Conservation (phyloP, 768 basidiomycete genomes). For the Hericium alpestre region DNA sequence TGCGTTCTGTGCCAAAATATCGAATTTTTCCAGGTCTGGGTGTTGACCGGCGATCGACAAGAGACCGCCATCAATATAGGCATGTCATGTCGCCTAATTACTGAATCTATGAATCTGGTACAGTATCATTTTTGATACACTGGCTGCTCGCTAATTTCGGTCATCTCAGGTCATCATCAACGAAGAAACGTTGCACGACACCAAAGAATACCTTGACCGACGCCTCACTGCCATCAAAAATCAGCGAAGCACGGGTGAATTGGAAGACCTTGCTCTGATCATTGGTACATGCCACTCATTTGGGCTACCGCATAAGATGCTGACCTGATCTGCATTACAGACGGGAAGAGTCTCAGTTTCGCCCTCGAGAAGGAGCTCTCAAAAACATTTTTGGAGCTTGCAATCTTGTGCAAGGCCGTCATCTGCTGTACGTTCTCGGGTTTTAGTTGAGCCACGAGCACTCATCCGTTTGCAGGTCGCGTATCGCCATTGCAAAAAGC, state of each 20-base stretch:
- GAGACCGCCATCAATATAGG: conserved; percentile 99
- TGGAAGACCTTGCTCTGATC: conserved; percentile 88
- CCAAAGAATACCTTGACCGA: conserved; percentile 79
- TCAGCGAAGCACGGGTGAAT: conserved; percentile 81
- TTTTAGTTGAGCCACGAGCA: not conserved
- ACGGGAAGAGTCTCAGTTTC: conserved; percentile 89
- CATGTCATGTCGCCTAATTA: conserved; percentile 91
- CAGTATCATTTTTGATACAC: conserved; percentile 11
- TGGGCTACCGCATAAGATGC: not conserved
- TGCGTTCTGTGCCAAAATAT: not conserved
- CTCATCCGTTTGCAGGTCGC: conserved; percentile 47
- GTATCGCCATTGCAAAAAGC: conserved; percentile 98
- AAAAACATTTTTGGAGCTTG: conserved; percentile 84
- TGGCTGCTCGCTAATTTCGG: not conserved
- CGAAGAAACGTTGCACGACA: conserved; percentile 72
- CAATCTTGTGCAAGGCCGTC: conserved; percentile 97
- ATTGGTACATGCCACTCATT: conserved; percentile 50
- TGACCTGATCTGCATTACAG: conserved; percentile 28
- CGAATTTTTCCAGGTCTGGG: conserved; percentile 65
- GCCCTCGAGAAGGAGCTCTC: conserved; percentile 91
- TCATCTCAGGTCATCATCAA: conserved; percentile 81
- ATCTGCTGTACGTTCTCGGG: conserved; percentile 68
- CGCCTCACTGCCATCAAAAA: conserved; percentile 88
- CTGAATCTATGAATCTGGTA: conserved; percentile 97
- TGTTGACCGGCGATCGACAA: conserved; percentile 94